Evolutionary conservation across 257 asterid genomes (phyloP), one percentile per base, ranked within the genome.

Genomic region (Scutellaria baicalensis): DNA sequence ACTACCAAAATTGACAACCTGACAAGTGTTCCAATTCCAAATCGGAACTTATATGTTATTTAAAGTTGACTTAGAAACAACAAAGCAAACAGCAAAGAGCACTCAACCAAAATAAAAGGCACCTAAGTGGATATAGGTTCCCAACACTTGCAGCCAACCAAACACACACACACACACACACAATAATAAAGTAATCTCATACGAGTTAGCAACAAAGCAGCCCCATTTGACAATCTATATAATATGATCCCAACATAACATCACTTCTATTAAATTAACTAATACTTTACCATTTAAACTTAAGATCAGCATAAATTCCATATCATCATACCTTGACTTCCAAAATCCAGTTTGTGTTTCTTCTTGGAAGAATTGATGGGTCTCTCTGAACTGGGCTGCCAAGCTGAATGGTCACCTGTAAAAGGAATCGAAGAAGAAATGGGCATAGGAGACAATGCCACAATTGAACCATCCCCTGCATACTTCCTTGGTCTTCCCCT

Each of bases 361-460:
- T 91, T 91, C 90, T 89, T 89, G 51, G 79, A 74, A 45, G 89
- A 77, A 67, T 78, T 88, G 49, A 70, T 71, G 0, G 86, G 79
- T 13, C 67, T 57, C 14, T 70, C 82, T 4, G 80, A 58, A 71
- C 79, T 74, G 47, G 51, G 87, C 65, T 84, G 84, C 95, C 92
- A 93, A 62, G 82, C 78, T 1, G 93, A 80, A 75, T 75, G 84
- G 57, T 89, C 96, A 12, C 96, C 95, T 0, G 95, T 21, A 51
- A 93, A 84, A 3, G 99, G 95, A 76, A 93, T 86, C 50, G 99
- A 93, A 49, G 99, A 96, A 5, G 97, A 94, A 52, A 94, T 89
- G 3, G 99, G 99, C 96, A 89, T 91, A 16, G 99, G 97, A 6
- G 97, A 91, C 80, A 91, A 78, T 78, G 99, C 88, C 60, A 74